Conservation (phyloP, 2,329 filamentous ascomycete genomes). For the Microcyclosporella mali region DNA sequence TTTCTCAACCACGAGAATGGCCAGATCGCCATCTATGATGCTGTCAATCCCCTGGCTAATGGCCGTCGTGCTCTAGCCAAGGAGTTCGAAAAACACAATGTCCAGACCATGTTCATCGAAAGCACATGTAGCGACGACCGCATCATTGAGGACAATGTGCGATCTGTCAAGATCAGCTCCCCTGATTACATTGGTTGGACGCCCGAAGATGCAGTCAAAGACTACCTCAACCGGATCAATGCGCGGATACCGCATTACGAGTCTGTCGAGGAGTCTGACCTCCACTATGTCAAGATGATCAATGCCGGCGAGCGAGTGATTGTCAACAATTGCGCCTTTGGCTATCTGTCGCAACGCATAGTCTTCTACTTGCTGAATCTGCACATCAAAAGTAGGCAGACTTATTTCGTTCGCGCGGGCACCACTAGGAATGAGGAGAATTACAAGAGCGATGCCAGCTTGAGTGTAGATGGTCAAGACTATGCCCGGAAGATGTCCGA, state of each 20-base stretch:
- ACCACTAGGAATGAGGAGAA: conserved; percentile 81
- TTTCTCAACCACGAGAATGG: conserved; percentile 97
- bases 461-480: conserved; percentile 71
- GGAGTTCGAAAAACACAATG: conserved; percentile 96
- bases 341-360: conserved; percentile 92
- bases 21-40: conserved; percentile 97
- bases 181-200: conserved; percentile 95
- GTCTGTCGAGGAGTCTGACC: conserved; percentile 86
- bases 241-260: conserved; percentile 93
- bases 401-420: conserved; percentile 85
- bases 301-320: conserved; percentile 90
- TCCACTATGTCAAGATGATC: conserved; percentile 99
- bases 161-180: conserved; percentile 95
- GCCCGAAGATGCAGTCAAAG: conserved; percentile 81
- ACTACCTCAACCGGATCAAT: conserved; percentile 85
- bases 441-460: conserved; percentile 81
- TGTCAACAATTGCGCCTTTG: conserved; percentile 95
- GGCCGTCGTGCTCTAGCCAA: conserved; percentile 81
- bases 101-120: conserved; percentile 93
- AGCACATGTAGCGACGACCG: conserved; percentile 88
- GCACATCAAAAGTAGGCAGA: conserved; percentile 90
- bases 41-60: conserved; percentile 82
- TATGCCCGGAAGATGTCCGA: conserved; percentile 86
- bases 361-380: conserved; percentile 97
- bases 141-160: conserved; percentile 93